Percentiles rank a stretch among this genome's conserved stretches.
These are phyloP conservation scores for Ocimum tenuiflorum DNA, from an alignment of 257 asterid genomes.

Conservation along the genomic window DNA sequence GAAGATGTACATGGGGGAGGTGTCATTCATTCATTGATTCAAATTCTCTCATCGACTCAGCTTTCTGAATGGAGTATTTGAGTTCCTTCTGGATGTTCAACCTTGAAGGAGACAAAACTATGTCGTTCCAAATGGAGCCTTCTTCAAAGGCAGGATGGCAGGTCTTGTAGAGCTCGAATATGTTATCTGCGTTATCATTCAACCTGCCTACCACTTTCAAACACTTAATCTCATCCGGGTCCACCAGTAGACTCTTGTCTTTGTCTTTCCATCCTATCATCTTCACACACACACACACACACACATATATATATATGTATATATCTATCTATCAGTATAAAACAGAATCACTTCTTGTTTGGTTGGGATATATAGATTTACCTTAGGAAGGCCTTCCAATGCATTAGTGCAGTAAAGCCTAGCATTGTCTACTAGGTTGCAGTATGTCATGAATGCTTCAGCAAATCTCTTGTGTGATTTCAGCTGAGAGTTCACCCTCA, in stretches of 20 bases:
- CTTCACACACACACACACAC: no score
- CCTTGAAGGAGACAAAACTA: constrained; percentile 91
- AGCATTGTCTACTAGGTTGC: constrained; percentile 77
- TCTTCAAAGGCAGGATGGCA: constrained; percentile 65
- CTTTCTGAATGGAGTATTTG: constrained; percentile 69
- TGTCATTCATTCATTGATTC: constrained; percentile 28
- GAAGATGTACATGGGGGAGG: no score
- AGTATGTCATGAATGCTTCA: constrained; percentile 66
- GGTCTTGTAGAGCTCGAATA: constrained; percentile 59
- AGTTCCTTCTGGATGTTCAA: constrained; percentile 87
- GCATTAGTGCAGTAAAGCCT: constrained; percentile 73
- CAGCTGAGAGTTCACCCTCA: constrained; percentile 79
- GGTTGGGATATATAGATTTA: constrained; percentile 11
- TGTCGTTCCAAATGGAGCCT: constrained; percentile 93
- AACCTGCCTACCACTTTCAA: constrained; percentile 48
- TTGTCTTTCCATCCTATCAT: constrained; percentile 93
- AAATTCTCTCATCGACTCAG: constrained; percentile 37
- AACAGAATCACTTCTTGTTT: no score
- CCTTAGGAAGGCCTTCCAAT: constrained; percentile 87
- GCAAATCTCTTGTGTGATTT: constrained; percentile 88
- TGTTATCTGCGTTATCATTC: constrained; percentile 64
- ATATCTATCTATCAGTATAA: no score
- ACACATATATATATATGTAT: no score
- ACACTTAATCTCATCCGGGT: constrained; percentile 69
- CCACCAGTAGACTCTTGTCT: constrained; percentile 80